Base-by-base conservation (phyloP, 108 stramenopile species). In the Mediolabrus comicus region DNA sequence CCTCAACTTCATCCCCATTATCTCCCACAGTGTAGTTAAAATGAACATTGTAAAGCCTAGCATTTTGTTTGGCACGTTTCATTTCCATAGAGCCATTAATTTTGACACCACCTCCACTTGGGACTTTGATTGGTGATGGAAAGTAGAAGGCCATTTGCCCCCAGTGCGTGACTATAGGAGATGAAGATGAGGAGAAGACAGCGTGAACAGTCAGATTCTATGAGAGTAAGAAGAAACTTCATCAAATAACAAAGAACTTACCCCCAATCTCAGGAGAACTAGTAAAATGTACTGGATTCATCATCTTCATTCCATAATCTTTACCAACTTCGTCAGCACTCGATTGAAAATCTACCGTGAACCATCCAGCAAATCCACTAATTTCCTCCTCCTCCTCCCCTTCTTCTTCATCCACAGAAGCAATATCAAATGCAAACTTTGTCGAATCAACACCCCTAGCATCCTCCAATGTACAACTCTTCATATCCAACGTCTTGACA, bases 351-450 rank as follows among this genome's bases (percentile, higher is more conserved):
- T 98, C 96, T 11, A 94, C 75, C 17, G 95, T 96, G 71, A 98
- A 98, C 98, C 98, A 98, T 19, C 98, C 97, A 13, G 98, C 97
- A 65, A 98, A 91, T 38, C 96, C 98, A 67, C 87, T 89, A 30
- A 98, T 83, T 3, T 64, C 53, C 16, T n/a, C 41, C 16, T n/a
- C n/a, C n/a, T n/a, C n/a, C n/a, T n/a, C 51, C 19, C 77, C 77
- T 28, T 67, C 61, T 34, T 85, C 86, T 27, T 72, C 70, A 6
- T 71, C 70, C 2, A 62, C 13, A 27, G n/a, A n/a, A n/a, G n/a
- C n/a, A n/a, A n/a, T n/a, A n/a, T n/a, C n/a, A n/a, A n/a, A n/a
- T n/a, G n/a, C n/a, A n/a, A n/a, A n/a, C n/a, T n/a, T n/a, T n/a
- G 31, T 36, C 72, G 67, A 61, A 49, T 74, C 82, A 41, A 98